phyloP scores from a whole-genome alignment of 257 asterid species.

The Linderniella brevidens region DNA sequence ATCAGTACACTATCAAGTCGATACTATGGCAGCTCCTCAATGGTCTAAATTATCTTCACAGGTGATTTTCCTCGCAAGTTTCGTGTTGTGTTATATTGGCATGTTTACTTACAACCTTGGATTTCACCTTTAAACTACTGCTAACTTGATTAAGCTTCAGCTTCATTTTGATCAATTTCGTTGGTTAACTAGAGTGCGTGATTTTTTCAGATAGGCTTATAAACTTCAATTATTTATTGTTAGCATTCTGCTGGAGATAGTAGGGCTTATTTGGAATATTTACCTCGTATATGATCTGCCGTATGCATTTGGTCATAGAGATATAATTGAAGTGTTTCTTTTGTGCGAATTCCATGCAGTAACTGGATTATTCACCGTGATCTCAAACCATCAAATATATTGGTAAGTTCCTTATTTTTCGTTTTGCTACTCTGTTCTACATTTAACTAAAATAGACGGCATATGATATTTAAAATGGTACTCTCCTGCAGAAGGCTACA shows the following conservation, averaged over 20 bases:
- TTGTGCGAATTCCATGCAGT: slow-evolving; percentile 32
- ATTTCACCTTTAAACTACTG: slow-evolving; percentile 1
- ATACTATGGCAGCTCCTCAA: slow-evolving; percentile 97
- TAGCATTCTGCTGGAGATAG: neutral
- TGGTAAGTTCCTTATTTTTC: slow-evolving; percentile 29
- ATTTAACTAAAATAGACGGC: neutral
- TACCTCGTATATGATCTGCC: neutral
- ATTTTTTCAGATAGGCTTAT: too few relatives aligned
- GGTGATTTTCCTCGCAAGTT: slow-evolving; percentile 21
- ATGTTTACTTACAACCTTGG: slow-evolving; percentile 1
- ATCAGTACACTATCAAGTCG: slow-evolving; percentile 69
- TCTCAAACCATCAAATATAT: slow-evolving; percentile 92
- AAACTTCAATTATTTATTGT: too few relatives aligned
- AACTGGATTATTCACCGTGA: slow-evolving; percentile 97
- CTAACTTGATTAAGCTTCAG: slow-evolving; percentile 2
- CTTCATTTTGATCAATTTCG: neutral
- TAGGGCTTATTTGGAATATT: too few relatives aligned
- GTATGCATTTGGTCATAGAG: neutral
- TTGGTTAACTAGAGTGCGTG: neutral
- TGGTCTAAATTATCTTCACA: slow-evolving; percentile 92
- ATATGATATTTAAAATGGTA: neutral
- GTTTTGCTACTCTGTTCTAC: neutral
- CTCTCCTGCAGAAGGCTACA: neutral
- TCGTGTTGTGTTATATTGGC: slow-evolving; percentile 8
- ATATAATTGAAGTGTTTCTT: slow-evolving; percentile 10